Evolutionary conservation across 805 yeast genomes (phyloP), one percentile per base, ranked within the genome.

Genomic region (Saturnispora hagleri): DNA sequence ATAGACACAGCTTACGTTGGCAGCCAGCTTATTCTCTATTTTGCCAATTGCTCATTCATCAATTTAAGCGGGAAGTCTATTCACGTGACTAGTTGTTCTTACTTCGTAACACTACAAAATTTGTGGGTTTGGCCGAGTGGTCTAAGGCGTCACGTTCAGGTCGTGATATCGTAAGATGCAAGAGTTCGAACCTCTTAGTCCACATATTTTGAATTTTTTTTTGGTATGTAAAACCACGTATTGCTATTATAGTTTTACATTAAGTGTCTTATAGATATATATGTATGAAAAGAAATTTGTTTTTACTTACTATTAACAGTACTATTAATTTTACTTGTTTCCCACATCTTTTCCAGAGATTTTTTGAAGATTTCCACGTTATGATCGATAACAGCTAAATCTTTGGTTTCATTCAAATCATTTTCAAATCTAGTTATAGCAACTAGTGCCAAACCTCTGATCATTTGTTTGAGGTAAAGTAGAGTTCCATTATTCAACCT

Each of bases 381-480:
- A 65, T 88, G 90, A 67, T 93, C 97, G 10, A 91, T 84, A 35
- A 91, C 78, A 0, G 96, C 73, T 36, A 78, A 61, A 7, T 77
- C 68, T 45, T 70, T 73, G 36, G 73, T 72, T 57, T 77, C 78
- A 42, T 72, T 67, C 13, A 28, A 41, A 54, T 72, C 75, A 20
- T 67, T 79, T 49, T 84, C 91, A 28, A 80, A 76, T 53, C 96
- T 77, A 12, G 89, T 82, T 52, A 90, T 73, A 1, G 96, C 95
- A 41, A 91, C 97, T 53, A 93, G 72, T 3, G 97, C 96, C 56
- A 91, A 72, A 1, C 97, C 97, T 56, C 95, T 79, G 50, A 91
- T 85, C 96, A 93, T 89, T 62, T 89, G 95, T 56, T 86, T 84
- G 62, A 93, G 73, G 59, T 89, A 89, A 35, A 91, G 71, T 28